phyloP scores from a whole-genome alignment of 306 rosid species.

The Cercis canadensis region DNA sequence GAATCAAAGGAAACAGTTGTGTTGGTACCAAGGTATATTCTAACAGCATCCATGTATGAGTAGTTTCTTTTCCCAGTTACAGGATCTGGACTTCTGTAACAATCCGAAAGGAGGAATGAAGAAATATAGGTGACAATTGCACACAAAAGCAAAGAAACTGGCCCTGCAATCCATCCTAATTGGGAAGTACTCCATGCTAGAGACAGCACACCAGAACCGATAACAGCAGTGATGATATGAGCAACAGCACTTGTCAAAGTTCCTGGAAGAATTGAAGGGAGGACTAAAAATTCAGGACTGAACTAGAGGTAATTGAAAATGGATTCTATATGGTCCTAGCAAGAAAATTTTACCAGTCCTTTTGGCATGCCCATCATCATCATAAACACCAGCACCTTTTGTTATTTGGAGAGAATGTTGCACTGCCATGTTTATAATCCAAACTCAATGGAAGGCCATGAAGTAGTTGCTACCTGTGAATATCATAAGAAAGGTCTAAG shows the following conservation, averaged over 20 bases:
- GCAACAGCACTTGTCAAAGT: slow-evolving; percentile 60
- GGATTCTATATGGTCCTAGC: slow-evolving; percentile 4
- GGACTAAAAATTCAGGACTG: slow-evolving; percentile 29
- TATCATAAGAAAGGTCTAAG: slow-evolving; percentile 24
- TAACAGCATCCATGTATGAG: slow-evolving; percentile 62
- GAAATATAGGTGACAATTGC: slow-evolving; percentile 66
- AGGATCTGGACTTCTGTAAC: slow-evolving; percentile 65
- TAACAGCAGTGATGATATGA: slow-evolving; percentile 78
- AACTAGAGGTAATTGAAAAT: slow-evolving; percentile 19
- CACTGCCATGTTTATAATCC: slow-evolving; percentile 50
- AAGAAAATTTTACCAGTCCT: slow-evolving; percentile 62
- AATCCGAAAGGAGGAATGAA: slow-evolving; percentile 60
- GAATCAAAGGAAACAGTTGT: not conserved
- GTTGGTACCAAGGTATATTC: slow-evolving; percentile 61
- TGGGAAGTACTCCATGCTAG: slow-evolving; percentile 77
- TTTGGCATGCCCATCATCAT: slow-evolving; percentile 65
- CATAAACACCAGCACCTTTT: slow-evolving; percentile 40
- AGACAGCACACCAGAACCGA: slow-evolving; percentile 76
- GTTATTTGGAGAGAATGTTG: slow-evolving; percentile 56
- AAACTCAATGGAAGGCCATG: slow-evolving; percentile 34
- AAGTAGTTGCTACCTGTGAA: slow-evolving; percentile 33
- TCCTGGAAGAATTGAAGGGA: slow-evolving; percentile 43
- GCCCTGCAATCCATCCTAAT: slow-evolving; percentile 77
- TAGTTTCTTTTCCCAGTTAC: slow-evolving; percentile 60
- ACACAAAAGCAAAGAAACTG: slow-evolving; percentile 49